Evolutionary conservation across 129 eudicot species (phyloP), one percentile per base, ranked within the genome.

Genomic region (Pulicaria dysenterica): DNA sequence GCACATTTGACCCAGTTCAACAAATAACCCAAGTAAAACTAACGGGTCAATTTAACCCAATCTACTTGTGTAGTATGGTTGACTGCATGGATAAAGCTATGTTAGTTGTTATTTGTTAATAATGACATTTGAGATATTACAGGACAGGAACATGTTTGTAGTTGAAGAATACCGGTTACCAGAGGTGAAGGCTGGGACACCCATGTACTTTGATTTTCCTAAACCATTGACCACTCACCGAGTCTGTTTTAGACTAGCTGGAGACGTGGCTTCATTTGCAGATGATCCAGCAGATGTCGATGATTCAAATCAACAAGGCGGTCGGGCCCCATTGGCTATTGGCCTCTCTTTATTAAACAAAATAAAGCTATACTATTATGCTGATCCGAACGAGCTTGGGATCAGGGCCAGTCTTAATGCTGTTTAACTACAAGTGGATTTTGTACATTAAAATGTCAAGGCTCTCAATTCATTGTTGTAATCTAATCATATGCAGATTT

Each of bases 181-280:
- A 19, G 99, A 87, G 77, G 92, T 89, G 70, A 86, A 81, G 84
- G 79, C 86, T 36, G 91, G 93, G 37, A 90, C 97, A 34, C 64
- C 89, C 63, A 80, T 94, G 96, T 94, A 94, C 84, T 90, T 94
- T 37, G 98, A 94, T 73, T 94, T 94, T 74, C 97, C 96, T 12
- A 75, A 96, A 75, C 87, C 80, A 15, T 36, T 90, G 60, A 89
- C 67, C 61, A 74, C 93, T 15, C 87, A 83, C 3, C 69, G 93
- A 46, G 71, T 94, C 68, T 78, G 84, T 58, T 94, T 94, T 66
- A 80, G 90, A 64, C 88, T 94, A 67, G 67, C 84, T 17, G 98
- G 98, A 69, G 98, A 90, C 53, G 77, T 90, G 47, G 80, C 93
- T 43, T 87, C 97, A 58, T 94, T 88, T 70, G 80, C 85, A 15